Percentiles rank a stretch among this genome's conserved stretches.
Conservation (phyloP, 2,329 filamentous ascomycete genomes). For the Xylariales sp. region DNA sequence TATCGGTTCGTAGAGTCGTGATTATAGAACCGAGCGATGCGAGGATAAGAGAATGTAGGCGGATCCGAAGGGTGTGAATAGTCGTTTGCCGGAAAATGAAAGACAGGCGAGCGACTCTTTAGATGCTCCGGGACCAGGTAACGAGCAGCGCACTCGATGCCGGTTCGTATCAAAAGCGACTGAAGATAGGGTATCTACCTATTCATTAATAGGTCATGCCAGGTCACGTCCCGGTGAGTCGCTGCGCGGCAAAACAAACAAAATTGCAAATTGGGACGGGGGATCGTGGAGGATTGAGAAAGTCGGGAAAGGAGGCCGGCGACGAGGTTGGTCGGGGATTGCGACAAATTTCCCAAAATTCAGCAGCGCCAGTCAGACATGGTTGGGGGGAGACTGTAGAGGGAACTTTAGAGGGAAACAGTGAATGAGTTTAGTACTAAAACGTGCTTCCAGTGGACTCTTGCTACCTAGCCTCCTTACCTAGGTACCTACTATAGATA, state of each 20-base stretch:
- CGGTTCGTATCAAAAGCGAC: slow-evolving; percentile 28
- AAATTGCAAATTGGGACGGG: slow-evolving; percentile 22
- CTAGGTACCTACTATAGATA: background rate
- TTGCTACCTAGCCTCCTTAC: too few species aligned
- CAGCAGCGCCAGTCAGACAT: slow-evolving; percentile 24
- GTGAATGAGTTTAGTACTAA: slow-evolving; percentile 5
- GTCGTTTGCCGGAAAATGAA: slow-evolving; percentile 19
- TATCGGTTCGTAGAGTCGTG: slow-evolving; percentile 15
- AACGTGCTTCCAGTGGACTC: too few species aligned
- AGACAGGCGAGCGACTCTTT: slow-evolving; percentile 12
- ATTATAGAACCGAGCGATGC: slow-evolving; percentile 9
- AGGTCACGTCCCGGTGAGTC: slow-evolving; percentile 26
- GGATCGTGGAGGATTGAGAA: slow-evolving; percentile 36
- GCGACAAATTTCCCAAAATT: slow-evolving; percentile 40
- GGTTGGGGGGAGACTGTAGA: slow-evolving; percentile 21
- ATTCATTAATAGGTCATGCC: slow-evolving; percentile 33
- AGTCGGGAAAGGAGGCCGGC: slow-evolving; percentile 37
- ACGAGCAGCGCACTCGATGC: slow-evolving; percentile 21
- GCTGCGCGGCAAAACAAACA: slow-evolving; percentile 31
- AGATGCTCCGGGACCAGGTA: slow-evolving; percentile 17
- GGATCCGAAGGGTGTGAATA: slow-evolving; percentile 14
- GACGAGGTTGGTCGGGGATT: slow-evolving; percentile 40
- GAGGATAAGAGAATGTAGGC: slow-evolving; percentile 11
- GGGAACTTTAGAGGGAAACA: slow-evolving; percentile 14
- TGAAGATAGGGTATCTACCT: slow-evolving; percentile 28